These are phyloP conservation scores for Amauroascus verrucosus DNA, from an alignment of 2,329 filamentous ascomycete genomes.

Conservation along the genomic window DNA sequence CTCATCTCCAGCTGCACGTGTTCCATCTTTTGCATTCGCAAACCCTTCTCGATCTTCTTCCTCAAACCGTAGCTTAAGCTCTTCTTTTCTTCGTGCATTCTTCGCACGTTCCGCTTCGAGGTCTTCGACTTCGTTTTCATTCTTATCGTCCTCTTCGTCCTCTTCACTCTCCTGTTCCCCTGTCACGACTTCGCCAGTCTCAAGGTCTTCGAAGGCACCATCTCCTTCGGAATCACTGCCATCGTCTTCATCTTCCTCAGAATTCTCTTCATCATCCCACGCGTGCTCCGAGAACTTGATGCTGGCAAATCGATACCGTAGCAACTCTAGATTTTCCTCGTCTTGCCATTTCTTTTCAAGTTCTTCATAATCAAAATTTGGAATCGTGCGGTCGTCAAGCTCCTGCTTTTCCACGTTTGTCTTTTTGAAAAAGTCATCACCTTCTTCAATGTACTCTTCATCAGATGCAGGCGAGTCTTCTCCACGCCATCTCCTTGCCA, in stretches of 20 bases:
- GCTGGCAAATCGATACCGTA: slow-evolving; percentile 67
- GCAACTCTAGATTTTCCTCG: slow-evolving; percentile 61
- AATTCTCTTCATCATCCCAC: slow-evolving; percentile 45
- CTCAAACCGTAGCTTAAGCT: slow-evolving; percentile 87
- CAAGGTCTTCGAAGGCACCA: slow-evolving; percentile 75
- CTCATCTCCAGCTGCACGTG: slow-evolving; percentile 60
- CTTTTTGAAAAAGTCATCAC: slow-evolving; percentile 57
- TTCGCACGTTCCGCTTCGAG: slow-evolving; percentile 83
- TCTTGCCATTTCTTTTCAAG: slow-evolving; percentile 79
- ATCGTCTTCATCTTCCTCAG: slow-evolving; percentile 39
- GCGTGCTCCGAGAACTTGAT: slow-evolving; percentile 51
- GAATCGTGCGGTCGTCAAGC: slow-evolving; percentile 67
- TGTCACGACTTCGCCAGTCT: slow-evolving; percentile 54
- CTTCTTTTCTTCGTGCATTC: slow-evolving; percentile 87
- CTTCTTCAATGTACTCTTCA: slow-evolving; percentile 51
- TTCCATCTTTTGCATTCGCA: slow-evolving; percentile 69
- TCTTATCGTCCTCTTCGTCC: slow-evolving; percentile 24
- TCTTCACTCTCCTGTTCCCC: slow-evolving; percentile 28
- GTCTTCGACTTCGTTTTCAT: slow-evolving; percentile 30
- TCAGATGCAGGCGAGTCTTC: slow-evolving; percentile 41
- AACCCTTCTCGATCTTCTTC: slow-evolving; percentile 97
- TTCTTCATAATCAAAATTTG: slow-evolving; percentile 66
- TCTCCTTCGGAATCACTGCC: slow-evolving; percentile 56
- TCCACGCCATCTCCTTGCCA: slow-evolving; percentile 65
- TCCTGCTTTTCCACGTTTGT: slow-evolving; percentile 41